These are phyloP conservation scores for Xeromyces bisporus DNA, from an alignment of 495 filamentous ascomycete species.

Conservation along the genomic window DNA sequence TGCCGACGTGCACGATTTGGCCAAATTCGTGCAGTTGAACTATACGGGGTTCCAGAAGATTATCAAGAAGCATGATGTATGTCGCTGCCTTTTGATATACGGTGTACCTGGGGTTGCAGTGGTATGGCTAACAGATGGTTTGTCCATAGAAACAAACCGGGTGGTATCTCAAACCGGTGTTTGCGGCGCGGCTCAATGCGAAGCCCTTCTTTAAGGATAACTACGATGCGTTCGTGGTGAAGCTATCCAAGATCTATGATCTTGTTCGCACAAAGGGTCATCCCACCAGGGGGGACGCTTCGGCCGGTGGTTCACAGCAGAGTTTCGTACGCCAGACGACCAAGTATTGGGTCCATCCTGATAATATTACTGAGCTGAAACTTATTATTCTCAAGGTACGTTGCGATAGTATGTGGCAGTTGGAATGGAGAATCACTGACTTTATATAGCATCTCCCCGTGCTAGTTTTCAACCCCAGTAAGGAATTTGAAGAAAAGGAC, in stretches of 20 bases:
- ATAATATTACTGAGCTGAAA: slow-evolving; percentile 97
- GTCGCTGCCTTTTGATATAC: slow-evolving; percentile 12
- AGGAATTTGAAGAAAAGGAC: slow-evolving; percentile 83
- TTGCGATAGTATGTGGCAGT: neutral
- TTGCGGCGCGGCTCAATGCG: slow-evolving; percentile 78
- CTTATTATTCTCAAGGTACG: slow-evolving; percentile 78
- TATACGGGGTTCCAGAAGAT: slow-evolving; percentile 99
- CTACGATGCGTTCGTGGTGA: slow-evolving; percentile 91
- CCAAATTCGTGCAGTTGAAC: slow-evolving; percentile 96
- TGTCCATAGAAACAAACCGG: slow-evolving; percentile 65
- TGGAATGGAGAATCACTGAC: neutral
- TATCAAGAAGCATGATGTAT: slow-evolving; percentile 97
- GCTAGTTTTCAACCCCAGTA: slow-evolving; percentile 90
- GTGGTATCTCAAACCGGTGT: slow-evolving; percentile 88
- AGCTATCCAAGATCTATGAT: slow-evolving; percentile 91
- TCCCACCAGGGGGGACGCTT: slow-evolving; percentile 76
- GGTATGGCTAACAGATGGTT: neutral
- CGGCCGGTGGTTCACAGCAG: slow-evolving; percentile 81
- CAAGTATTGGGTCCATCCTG: slow-evolving; percentile 98
- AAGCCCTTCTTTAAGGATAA: slow-evolving; percentile 98
- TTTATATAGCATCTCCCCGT: slow-evolving; percentile 66
- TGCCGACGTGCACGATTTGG: slow-evolving; percentile 94
- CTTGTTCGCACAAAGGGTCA: slow-evolving; percentile 82
- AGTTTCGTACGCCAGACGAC: slow-evolving; percentile 96
- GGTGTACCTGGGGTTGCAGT: neutral